phyloP scores from a whole-genome alignment of 129 eudicot species.

The Pulicaria dysenterica region DNA sequence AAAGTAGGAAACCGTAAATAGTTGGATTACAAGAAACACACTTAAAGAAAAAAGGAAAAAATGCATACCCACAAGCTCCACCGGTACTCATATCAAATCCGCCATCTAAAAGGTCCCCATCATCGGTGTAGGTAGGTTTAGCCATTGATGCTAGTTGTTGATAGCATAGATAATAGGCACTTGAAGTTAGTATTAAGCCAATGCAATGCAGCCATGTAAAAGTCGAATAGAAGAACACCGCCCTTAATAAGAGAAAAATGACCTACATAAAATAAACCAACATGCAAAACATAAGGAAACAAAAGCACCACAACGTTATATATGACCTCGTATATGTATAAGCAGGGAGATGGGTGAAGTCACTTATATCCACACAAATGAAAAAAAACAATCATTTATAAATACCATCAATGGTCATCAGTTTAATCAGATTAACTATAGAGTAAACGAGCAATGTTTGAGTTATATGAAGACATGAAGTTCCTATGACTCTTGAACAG shows the following conservation, averaged over 20 bases:
- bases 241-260: constrained; percentile 63
- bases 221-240: constrained; percentile 64
- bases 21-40: background rate
- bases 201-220: constrained; percentile 75
- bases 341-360: background rate
- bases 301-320: constrained; percentile 5
- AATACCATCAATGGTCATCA: background rate
- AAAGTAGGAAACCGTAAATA: too few relatives aligned
- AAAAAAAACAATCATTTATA: background rate
- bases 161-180: constrained; percentile 68
- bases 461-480: too few relatives aligned
- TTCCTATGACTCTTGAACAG: too few relatives aligned
- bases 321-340: constrained; percentile 1
- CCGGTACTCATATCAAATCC: constrained; percentile 97
- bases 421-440: background rate
- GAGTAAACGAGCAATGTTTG: background rate
- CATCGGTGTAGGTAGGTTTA: constrained; percentile 62
- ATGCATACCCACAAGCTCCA: constrained; percentile 88
- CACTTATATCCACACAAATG: background rate
- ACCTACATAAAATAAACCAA: constrained; percentile 37
- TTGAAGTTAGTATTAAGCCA: constrained; percentile 68
- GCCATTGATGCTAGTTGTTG: constrained; percentile 81
- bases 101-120: constrained; percentile 89
- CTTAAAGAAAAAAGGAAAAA: background rate
- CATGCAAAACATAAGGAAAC: background rate